Base-by-base conservation (phyloP, 306 rosid species). In the Rubus idaeus region DNA sequence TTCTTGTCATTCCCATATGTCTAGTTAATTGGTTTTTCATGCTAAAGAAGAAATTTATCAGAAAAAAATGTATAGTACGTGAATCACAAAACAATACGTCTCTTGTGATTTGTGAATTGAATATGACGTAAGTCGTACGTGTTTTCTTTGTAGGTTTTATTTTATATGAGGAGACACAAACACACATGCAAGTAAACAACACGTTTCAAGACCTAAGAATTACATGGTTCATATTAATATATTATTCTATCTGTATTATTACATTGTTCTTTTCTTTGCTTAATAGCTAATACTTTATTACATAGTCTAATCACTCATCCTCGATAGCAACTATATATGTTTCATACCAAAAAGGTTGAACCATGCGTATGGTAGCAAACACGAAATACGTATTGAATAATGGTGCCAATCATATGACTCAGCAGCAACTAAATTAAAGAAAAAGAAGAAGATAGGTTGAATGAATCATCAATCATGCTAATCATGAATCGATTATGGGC, bases 331-430 rank as follows among this genome's bases (percentile, higher is more conserved):
- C 68, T 73, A n/a, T 39, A 39, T 40, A 2, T 64, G 49, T 64
- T 40, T 8, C 26, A 64, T 64, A 60, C 70, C 45, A 8, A 8
- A 64, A 64, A 39, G 47, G 37, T 49, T 30, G 41, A 44, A 58
- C 39, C 35, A 56, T 26, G 84, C 67, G 17, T 57, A 61, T n/a
- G 7, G 30, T 62, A 75, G 70, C 52, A 70, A 80, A 30, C 76
- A 70, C 44, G 80, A 23, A 76, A 63, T 30, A 45, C 63, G 75
- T 52, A 64, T 37, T 50, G 41, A 63, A 64, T 64, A 37, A 40
- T 35, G 74, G 60, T 76, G 71, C 53, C 70, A 73, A 76, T 60
- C 66, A 9, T 16, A 57, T 76, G 84, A 81, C 42, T 75, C 76
- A 58, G 75, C 65, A 5, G 13, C 20, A 18, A 9, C 39, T 39